These are phyloP conservation scores for Plasmodium inui DNA, from an alignment of 169 alveolate genomes.

Conservation along the genomic window DNA sequence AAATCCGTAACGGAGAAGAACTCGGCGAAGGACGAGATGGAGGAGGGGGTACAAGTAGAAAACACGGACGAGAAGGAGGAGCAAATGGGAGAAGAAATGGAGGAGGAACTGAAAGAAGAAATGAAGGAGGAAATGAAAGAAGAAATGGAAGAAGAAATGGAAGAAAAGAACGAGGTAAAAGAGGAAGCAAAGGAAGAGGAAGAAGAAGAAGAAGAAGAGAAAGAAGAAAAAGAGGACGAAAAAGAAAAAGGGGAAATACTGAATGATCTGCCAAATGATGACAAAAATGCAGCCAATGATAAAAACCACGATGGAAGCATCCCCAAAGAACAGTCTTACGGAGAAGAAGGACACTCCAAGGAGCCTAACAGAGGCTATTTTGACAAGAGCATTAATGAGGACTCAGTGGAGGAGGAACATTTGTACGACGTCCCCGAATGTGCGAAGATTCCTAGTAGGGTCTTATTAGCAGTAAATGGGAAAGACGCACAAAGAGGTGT, in stretches of 20 bases:
- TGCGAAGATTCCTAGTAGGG: background rate
- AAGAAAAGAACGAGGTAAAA: background rate
- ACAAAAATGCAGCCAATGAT: background rate
- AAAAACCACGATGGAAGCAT: background rate
- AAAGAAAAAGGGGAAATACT: background rate
- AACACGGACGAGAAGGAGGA: background rate
- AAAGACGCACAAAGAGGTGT: background rate
- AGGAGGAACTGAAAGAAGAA: background rate
- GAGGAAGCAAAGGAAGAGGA: background rate
- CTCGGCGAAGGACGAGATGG: background rate
- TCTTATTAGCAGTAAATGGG: background rate
- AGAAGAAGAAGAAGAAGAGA: background rate
- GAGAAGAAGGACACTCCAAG: background rate
- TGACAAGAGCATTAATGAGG: background rate
- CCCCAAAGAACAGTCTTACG: background rate
- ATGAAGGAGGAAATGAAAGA: background rate
- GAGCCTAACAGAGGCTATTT: conserved; percentile 8
- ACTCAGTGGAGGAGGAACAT: background rate
- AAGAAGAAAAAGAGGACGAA: background rate
- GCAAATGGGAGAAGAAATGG: background rate
- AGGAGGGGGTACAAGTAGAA: too few species aligned
- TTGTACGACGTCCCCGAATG: background rate
- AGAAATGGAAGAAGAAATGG: background rate
- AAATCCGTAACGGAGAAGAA: background rate
- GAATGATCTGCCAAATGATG: background rate